Base-by-base conservation (phyloP, 1,139 yeast species). In the Candida pseudoviswanathii region DNA sequence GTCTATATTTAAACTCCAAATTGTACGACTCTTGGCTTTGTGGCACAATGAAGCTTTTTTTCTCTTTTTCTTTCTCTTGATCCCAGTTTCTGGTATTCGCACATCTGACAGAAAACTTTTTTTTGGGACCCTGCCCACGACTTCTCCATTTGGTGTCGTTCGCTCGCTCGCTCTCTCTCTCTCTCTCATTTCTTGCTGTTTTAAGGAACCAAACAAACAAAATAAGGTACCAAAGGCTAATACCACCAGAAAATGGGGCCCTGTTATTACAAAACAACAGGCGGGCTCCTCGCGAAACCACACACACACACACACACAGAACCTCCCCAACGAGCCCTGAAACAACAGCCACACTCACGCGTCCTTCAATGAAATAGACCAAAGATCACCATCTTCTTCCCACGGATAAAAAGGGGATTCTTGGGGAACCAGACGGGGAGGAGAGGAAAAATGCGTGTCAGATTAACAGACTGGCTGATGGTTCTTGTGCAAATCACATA, bases 71-170 rank as follows among this genome's bases (percentile, higher is more conserved):
- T 7, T 29, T 29, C 31, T 29, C 9, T 29, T 29, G 9, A 9
- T 7, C 31, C 31, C 7, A 16, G 2, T 11, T 16, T 16, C 25
- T 37, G 41, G 41, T 37, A 37, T 25, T 25, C 41, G 7, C 41
- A 37, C 41, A 26, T 37, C 41, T 3, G 41, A 37, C 41, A 37
- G 11, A 37, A 37, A 9, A 9, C 31, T 31, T 11, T 32, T 37
- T 37, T 37, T 37, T 37, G 30, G 30, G 41, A 37, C 41, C 41
- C 41, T 37, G 10, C 24, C 41, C 41, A 37, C 41, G 41, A 37
- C 41, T 26, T 26, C 11, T 36, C 9, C 5, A 2, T 21, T 36
- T 36, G 24, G 9, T 36, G 4, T 36, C 16, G 22, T 8, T 36
- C 9, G 5, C 16, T 21, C n/a, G 10, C n/a, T 25, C 6, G 7